Evolutionary conservation across 208 protist species (phyloP), one percentile per base, ranked within the genome.

Genomic region (Wallacemonas rigidus): DNA sequence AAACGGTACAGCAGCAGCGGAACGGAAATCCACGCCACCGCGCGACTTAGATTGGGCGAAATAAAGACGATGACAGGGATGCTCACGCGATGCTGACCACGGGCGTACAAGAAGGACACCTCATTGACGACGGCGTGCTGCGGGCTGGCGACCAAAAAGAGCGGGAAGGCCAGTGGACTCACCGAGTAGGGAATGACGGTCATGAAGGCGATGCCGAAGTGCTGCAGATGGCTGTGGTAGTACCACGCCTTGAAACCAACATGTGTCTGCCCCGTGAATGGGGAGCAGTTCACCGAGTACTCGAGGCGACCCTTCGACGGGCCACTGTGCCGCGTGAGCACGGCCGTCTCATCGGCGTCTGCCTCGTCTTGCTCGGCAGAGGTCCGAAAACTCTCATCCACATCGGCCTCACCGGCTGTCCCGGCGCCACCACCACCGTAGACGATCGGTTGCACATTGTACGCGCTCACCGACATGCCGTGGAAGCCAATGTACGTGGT

Each of bases 51-150:
- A 38, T 82, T 65, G 17, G 82, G 69, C 0, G 83, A 89, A 48
- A 89, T 75, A 64, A 91, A 89, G 60, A 86, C 77, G 40, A 90
- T 80, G 68, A 96, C 67, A 35, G 92, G 92, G 51, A 96, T 76
- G 41, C 76, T 75, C 67, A 96, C 88, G 60, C 75, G 74, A 79
- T 96, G 85, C 35, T 67, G 45, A 11, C 88, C 88, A 36, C 89
- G 85, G 39, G 53, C 79, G 75, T 93, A 96, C 11, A 95, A 75
- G 39, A 96, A 65, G 7, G 75, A 87, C 2, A 96, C 45, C 72
- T 90, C 74, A 53, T 93, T 93, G 35, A 87, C 80, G 9, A 88
- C 78, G 36, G 72, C 79, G 36, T 76, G 73, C 75, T 83, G 72
- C 40, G 71, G 64, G 62, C 72, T 82, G 44, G 39, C 61, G 1